Percentiles rank a stretch among this genome's conserved stretches.
Evolutionary conservation across 2,329 filamentous ascomycete genomes (phyloP).

Genomic region (Xylariaceae sp.): DNA sequence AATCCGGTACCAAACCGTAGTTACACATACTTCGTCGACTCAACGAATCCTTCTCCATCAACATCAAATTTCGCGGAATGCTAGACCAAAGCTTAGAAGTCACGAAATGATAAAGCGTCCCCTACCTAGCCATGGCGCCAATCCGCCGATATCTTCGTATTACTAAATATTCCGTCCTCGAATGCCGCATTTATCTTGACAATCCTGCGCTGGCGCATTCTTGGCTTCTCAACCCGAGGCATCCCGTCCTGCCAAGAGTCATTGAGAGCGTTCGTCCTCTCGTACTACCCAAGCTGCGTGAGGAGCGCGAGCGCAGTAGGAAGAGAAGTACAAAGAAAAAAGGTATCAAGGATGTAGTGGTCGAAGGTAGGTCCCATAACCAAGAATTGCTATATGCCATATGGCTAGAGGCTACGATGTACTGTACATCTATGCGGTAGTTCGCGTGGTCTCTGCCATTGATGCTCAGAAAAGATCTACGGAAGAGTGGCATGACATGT

Average conservation of each 20-base stretch:
- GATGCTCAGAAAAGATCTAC: constrained; percentile 18
- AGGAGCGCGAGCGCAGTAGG: constrained; percentile 64
- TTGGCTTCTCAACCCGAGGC: constrained; percentile 79
- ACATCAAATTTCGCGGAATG: background rate
- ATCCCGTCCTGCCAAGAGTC: constrained; percentile 78
- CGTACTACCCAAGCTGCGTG: constrained; percentile 86
- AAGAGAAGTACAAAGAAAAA: constrained; percentile 73
- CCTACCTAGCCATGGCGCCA: constrained; percentile 69
- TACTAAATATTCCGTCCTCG: constrained; percentile 90
- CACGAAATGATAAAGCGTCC: constrained; percentile 17
- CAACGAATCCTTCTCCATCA: no score
- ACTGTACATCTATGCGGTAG: constrained; percentile 18
- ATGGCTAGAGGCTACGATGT: constrained; percentile 6
- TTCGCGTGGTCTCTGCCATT: constrained; percentile 14
- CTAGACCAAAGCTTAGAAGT: background rate
- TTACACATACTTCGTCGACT: no score
- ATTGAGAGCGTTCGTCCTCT: constrained; percentile 83
- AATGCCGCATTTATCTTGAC: constrained; percentile 94
- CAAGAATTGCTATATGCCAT: constrained; percentile 13
- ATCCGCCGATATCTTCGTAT: constrained; percentile 89
- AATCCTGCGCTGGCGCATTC: constrained; percentile 80
- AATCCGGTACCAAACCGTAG: no score
- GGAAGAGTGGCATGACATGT: constrained; percentile 22
- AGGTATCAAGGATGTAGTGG: constrained; percentile 84
- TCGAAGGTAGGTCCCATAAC: constrained; percentile 62